A percentile compares a stretch with the other conserved stretches of the same genome.
Conservation (phyloP, 805 yeast genomes). For the Wilhelminamyces savonicus region DNA sequence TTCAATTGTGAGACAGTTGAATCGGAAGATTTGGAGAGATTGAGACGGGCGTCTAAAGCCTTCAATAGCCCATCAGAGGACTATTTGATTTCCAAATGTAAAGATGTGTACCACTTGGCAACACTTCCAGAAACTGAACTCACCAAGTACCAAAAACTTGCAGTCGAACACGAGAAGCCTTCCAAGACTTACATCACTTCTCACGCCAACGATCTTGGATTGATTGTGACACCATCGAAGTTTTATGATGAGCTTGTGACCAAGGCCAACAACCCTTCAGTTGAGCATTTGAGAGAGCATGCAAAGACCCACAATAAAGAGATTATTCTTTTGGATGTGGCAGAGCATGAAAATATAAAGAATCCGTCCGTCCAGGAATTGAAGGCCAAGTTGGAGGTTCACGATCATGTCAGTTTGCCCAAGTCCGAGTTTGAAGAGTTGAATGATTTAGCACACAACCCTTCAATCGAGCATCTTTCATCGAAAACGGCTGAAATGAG, state of each 20-base stretch:
- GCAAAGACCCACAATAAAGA: slow-evolving; percentile 10
- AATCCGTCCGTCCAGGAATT: neutral
- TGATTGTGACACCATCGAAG: slow-evolving; percentile 21
- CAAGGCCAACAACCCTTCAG: slow-evolving; percentile 12
- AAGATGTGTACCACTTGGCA: slow-evolving; percentile 9
- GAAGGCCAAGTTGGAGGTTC: too few relatives aligned
- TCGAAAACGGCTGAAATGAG: neutral
- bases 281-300: slow-evolving; percentile 8
- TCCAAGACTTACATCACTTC: slow-evolving; percentile 22
- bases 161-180: slow-evolving; percentile 27
- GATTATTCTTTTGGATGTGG: too few relatives aligned
- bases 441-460: neutral
- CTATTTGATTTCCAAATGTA: slow-evolving; percentile 17
- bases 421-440: neutral
- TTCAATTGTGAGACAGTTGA: slow-evolving; percentile 8
- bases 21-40: slow-evolving; percentile 8
- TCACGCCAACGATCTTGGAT: slow-evolving; percentile 30
- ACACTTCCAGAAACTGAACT: slow-evolving; percentile 5
- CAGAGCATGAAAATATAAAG: neutral
- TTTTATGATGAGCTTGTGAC: slow-evolving; percentile 24
- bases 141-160: slow-evolving; percentile 9
- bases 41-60: slow-evolving; percentile 2
- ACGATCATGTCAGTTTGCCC: too few relatives aligned
- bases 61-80: slow-evolving; percentile 17
- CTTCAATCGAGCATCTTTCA: slow-evolving; percentile 5